Base-by-base conservation (phyloP, 148 eudicot species). In the Polygonum maritimum region DNA sequence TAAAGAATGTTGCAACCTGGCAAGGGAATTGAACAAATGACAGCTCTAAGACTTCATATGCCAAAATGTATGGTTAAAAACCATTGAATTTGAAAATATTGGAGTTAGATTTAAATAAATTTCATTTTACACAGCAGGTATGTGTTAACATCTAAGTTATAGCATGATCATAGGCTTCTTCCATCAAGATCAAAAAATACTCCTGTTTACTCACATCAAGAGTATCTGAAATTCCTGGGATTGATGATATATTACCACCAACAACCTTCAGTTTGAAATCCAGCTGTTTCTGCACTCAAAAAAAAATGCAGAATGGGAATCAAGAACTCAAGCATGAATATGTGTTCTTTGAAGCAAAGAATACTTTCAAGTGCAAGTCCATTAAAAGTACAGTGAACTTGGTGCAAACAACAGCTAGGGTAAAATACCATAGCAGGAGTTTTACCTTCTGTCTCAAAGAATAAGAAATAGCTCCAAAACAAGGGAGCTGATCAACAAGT, bases 211-310 rank as follows among this genome's bases (percentile, higher is more conserved):
- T 85, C 83, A 93, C 98, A 87, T 93, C 91, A 71, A 93, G 80
- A 79, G 91, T 88, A 79, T 87, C 92, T 49, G 97, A 89, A 78
- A 93, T 81, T 76, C 98, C 97, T 18, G 97, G 98, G 82, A 93
- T 80, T 41, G 94, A 16, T 77, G 92, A 84, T 81, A 93, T 54
- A 45, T 93, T 97, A 40, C 98, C 88, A 38, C 98, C 98, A 77
- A 93, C 49, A 73, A 93, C 92, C 85, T 93, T 93, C 40, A 93
- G 87, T 2, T 78, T 89, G 76, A 93, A 93, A 81, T 93, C 91
- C 76, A 93, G 81, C 77, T 91, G 80, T 87, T 81, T 91, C 98
- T 93, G 91, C 49, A 80, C 45, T 77, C 35, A 77, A 51, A 74
- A 41, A 40, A 6, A 49, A 74, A 41, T 72, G 35, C 75, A 44